Evolutionary conservation across 2,329 filamentous ascomycete species (phyloP).

Genomic region (Lecanoromycetidae sp.): DNA sequence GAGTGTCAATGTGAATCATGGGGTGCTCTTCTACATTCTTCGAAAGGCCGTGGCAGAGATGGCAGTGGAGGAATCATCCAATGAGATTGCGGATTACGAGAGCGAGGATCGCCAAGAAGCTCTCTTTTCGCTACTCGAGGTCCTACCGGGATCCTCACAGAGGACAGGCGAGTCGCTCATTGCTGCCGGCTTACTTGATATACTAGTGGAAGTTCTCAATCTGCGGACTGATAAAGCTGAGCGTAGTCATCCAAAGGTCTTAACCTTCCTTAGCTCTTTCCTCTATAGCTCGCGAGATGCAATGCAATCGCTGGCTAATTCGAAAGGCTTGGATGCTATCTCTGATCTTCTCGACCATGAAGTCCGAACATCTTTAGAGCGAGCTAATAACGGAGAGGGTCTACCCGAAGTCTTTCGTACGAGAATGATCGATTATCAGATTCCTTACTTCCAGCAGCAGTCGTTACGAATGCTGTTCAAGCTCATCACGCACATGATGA

Average conservation of each 20-base stretch:
- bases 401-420: conserved; percentile 63
- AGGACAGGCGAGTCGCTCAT: conserved; percentile 75
- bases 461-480: conserved; percentile 89
- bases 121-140: conserved; percentile 75
- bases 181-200: conserved; percentile 75
- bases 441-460: conserved; percentile 87
- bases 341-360: conserved; percentile 76
- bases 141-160: conserved; percentile 58
- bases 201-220: conserved; percentile 77
- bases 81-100: conserved; percentile 48
- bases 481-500: conserved; percentile 91
- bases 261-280: conserved; percentile 79
- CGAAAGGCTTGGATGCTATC: conserved; percentile 77
- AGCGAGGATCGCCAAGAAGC: conserved; percentile 82
- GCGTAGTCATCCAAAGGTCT: conserved; percentile 68
- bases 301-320: conserved; percentile 68
- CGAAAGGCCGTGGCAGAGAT: conserved; percentile 82
- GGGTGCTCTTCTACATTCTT: conserved; percentile 83
- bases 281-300: conserved; percentile 77
- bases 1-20: conserved; percentile 91
- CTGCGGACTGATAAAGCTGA: conserved; percentile 72
- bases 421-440: conserved; percentile 78
- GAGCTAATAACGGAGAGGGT: conserved; percentile 56
- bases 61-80: conserved; percentile 38
- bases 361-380: conserved; percentile 55